Evolutionary conservation across 306 rosid genomes (phyloP).

Genomic region (Coriaria nepalensis): DNA sequence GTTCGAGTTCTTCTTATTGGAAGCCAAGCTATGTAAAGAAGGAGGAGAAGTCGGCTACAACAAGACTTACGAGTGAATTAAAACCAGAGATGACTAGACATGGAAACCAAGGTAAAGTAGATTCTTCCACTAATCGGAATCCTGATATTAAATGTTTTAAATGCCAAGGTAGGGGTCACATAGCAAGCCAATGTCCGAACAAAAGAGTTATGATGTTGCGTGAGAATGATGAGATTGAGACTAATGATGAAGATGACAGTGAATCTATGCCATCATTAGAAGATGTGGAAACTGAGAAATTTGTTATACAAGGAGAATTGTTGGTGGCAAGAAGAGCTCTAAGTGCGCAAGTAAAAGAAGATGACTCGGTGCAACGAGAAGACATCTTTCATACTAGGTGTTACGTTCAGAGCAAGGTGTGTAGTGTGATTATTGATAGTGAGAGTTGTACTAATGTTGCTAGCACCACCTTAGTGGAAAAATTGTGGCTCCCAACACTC

Average conservation of each 20-base stretch:
- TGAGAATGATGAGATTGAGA: slow-evolving; percentile 2
- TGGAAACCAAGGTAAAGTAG: not conserved
- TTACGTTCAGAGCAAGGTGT: too few species aligned
- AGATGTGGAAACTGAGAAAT: not conserved
- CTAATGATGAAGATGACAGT: not conserved
- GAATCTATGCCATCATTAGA: slow-evolving; percentile 6
- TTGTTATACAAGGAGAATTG: too few species aligned
- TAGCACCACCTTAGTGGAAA: too few species aligned
- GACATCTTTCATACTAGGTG: too few species aligned
- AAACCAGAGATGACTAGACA: not conserved
- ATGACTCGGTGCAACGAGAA: too few species aligned
- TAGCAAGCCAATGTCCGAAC: slow-evolving; percentile 2
- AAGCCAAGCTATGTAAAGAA: not conserved
- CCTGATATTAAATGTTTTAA: slow-evolving; percentile 8
- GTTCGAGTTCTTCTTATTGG: not conserved
- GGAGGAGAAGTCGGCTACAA: not conserved
- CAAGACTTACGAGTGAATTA: not conserved
- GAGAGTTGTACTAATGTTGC: too few species aligned
- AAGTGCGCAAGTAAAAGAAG: too few species aligned
- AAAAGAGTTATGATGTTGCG: not conserved
- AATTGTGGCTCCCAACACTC: too few species aligned
- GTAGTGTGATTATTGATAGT: too few species aligned
- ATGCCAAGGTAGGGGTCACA: slow-evolving; percentile 7
- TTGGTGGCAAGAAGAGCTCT: too few species aligned
- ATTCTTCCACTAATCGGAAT: not conserved